Conservation (phyloP, 75 land plant genomes). For the Selaginella tamariscina region DNA sequence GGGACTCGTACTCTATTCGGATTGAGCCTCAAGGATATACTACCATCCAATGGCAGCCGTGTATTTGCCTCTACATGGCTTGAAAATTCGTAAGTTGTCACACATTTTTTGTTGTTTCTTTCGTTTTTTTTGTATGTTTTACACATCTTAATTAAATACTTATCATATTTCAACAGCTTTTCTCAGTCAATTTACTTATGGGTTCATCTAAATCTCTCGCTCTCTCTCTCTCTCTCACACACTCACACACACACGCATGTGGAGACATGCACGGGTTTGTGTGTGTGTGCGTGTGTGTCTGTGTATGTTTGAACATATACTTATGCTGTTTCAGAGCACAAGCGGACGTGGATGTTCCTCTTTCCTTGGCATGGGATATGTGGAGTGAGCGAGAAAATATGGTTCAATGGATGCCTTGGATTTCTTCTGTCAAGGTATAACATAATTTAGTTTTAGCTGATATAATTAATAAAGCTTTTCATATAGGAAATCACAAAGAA, state of each 20-base stretch:
- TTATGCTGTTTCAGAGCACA: slow-evolving; percentile 21
- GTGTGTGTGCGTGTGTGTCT: not conserved
- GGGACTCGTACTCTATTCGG: not conserved
- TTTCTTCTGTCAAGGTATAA: slow-evolving; percentile 34
- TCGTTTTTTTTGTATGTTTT: not conserved
- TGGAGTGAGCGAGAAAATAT: slow-evolving; percentile 37
- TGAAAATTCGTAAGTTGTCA: slow-evolving; percentile 22
- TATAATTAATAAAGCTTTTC: too few species aligned
- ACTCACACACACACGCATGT: not conserved
- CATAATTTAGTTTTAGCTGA: not conserved
- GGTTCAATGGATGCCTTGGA: slow-evolving; percentile 47
- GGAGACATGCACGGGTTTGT: not conserved
- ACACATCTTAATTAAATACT: not conserved
- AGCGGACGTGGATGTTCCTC: slow-evolving; percentile 35
- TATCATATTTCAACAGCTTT: not conserved
- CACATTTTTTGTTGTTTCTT: not conserved
- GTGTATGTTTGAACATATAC: not conserved
- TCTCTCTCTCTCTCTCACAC: not conserved
- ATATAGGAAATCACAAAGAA: too few species aligned
- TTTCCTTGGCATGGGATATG: slow-evolving; percentile 37
- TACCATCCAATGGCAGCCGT: slow-evolving; percentile 7
- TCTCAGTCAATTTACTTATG: not conserved
- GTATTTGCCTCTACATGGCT: slow-evolving; percentile 20
- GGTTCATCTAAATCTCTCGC: not conserved
- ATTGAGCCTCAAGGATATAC: not conserved